phyloP scores from a whole-genome alignment of 768 basidiomycete genomes.

The Lactifluus echinatus region DNA sequence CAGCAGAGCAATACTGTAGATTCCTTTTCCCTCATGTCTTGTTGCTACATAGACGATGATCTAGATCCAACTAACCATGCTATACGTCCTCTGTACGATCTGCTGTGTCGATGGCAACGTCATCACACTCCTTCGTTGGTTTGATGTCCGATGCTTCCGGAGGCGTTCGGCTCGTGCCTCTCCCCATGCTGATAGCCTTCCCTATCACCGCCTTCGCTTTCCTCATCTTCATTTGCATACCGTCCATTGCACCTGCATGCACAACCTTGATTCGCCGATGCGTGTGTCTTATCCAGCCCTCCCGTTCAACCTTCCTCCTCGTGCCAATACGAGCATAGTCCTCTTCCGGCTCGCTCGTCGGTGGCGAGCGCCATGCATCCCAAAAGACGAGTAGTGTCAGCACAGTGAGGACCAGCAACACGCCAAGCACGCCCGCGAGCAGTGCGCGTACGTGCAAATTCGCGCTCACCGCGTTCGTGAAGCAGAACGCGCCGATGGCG shows the following conservation, averaged over 20 bases:
- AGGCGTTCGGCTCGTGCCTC: not conserved
- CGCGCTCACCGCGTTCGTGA: not conserved
- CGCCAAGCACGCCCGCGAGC: not conserved
- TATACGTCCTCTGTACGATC: no score
- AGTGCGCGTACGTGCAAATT: not conserved
- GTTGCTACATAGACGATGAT: no score
- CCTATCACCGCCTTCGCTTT: not conserved
- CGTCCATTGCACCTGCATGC: not conserved
- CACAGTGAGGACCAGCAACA: not conserved
- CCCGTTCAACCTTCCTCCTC: not conserved
- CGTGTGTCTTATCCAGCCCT: not conserved
- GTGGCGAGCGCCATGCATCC: constrained; percentile 10
- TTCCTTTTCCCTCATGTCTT: no score
- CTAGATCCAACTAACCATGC: no score
- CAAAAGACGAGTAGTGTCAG: constrained; percentile 7
- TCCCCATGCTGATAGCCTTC: not conserved
- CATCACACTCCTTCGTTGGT: not conserved
- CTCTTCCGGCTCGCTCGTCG: constrained; percentile 8
- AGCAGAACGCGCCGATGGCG: not conserved
- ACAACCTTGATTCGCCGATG: not conserved
- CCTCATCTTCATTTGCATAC: not conserved
- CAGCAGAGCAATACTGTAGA: not conserved
- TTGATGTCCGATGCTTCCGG: not conserved
- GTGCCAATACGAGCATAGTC: not conserved
- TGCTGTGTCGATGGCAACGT: no score